Base-by-base conservation (phyloP, 2,329 filamentous ascomycete species). In the Blumeriella jaapii region DNA sequence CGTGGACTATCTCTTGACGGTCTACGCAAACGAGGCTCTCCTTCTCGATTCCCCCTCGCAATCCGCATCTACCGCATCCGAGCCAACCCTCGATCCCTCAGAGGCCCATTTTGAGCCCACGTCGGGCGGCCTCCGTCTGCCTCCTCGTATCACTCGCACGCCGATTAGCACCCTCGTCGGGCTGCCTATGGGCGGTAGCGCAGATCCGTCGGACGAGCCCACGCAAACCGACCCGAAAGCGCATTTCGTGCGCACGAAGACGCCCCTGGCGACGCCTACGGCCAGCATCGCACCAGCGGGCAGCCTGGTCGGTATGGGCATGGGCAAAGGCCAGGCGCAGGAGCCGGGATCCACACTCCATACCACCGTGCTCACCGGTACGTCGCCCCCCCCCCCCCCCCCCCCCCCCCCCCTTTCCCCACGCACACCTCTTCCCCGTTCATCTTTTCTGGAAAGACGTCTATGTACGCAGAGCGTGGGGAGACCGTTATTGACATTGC, bases 1-100 rank as follows among this genome's bases (percentile, higher is more conserved):
- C 2, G 24, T 8, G 9, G 18, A 5, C 6, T 22, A 4, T n/a
- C 13, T 34, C 2, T 18, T 34, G 1, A 34, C 32, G 17, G 25
- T 34, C n/a, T 34, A 28, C 14, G 23, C 12, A 8, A 34, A 34
- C 12, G 12, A 34, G 5, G 24, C 17, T n/a, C 6, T 33, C 13
- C 2, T 22, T n/a, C 4, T 13, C 13, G 24, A 29, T 4, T 3
- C 8, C 4, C 16, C 17, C 6, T 27, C 25, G 16, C 8, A 9
- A 32, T 32, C 9, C 5, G 15, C 13, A 12, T 15, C 14, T 4
- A 11, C 0, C n/a, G 11, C 25, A 11, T 7, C 12, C 8, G 25
- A 27, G 12, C n/a, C 32, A 17, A 33, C 31, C 9, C 14, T 11
- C 5, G 17, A 34, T 14, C 9, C 17, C 4, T 23, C 32, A 20